phyloP scores from a whole-genome alignment of 2,329 filamentous ascomycete species.

The Macrophomina pseudophaseolina region DNA sequence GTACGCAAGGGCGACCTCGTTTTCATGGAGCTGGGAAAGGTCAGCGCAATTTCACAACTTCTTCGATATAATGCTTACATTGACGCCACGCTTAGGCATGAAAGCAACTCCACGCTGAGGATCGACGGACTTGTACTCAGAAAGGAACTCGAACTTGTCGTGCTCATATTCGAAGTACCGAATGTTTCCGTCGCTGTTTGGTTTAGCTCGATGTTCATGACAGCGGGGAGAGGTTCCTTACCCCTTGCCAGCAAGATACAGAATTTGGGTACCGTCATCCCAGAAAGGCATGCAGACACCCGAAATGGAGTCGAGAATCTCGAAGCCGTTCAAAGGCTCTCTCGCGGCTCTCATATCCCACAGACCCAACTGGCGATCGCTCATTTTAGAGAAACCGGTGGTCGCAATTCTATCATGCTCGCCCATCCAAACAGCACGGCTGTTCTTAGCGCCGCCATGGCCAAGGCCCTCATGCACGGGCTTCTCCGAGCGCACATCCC shows the following conservation, averaged over 20 bases:
- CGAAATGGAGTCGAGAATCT: slow-evolving; percentile 90
- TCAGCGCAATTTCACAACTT: slow-evolving; percentile 29
- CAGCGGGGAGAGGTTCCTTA: slow-evolving; percentile 52
- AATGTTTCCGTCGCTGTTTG: slow-evolving; percentile 87
- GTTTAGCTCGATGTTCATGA: slow-evolving; percentile 27
- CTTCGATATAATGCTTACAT: slow-evolving; percentile 59
- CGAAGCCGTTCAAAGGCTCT: slow-evolving; percentile 89
- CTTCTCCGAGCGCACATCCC: slow-evolving; percentile 94
- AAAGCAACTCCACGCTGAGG: slow-evolving; percentile 95
- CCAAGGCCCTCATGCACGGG: slow-evolving; percentile 83
- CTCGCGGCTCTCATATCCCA: slow-evolving; percentile 85
- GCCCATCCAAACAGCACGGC: slow-evolving; percentile 94
- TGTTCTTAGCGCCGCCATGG: slow-evolving; percentile 95
- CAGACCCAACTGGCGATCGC: slow-evolving; percentile 90
- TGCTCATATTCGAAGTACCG: slow-evolving; percentile 98
- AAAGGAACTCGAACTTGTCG: slow-evolving; percentile 97
- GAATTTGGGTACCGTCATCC: slow-evolving; percentile 94
- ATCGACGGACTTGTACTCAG: slow-evolving; percentile 95
- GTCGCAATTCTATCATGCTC: slow-evolving; percentile 96
- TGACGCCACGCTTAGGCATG: slow-evolving; percentile 91
- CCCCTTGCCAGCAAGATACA: slow-evolving; percentile 98
- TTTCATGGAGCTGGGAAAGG: slow-evolving; percentile 75
- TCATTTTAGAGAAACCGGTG: slow-evolving; percentile 98
- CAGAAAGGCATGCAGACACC: slow-evolving; percentile 99
- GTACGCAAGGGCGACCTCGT: slow-evolving; percentile 93